Evolutionary conservation across 1,284 basidiomycete species (phyloP).

Genomic region (Fomitopsis schrenkii): DNA sequence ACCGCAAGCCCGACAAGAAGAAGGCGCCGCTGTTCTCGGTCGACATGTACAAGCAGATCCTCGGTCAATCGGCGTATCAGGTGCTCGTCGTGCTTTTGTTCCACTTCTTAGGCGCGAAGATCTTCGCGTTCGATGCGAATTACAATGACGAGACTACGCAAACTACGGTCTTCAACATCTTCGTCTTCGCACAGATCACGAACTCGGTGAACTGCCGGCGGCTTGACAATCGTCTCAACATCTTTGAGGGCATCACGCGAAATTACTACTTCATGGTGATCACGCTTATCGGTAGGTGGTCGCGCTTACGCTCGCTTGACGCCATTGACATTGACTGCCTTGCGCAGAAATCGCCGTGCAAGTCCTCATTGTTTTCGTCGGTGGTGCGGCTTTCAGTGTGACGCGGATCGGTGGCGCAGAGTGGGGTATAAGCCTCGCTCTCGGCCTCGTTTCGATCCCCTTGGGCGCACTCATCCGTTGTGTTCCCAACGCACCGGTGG

Average conservation of each 20-base stretch:
- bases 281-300: constrained; percentile 69
- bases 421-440: constrained; percentile 90
- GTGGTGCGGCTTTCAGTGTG: constrained; percentile 92
- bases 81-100: constrained; percentile 82
- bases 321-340: neutral
- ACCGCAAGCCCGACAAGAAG: constrained; percentile 90
- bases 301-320: neutral
- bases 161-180: constrained; percentile 94
- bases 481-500: constrained; percentile 80
- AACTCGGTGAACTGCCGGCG: constrained; percentile 93
- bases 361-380: constrained; percentile 87
- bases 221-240: constrained; percentile 83
- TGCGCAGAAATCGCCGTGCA: constrained; percentile 80
- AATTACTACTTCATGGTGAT: constrained; percentile 91
- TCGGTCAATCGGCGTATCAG: constrained; percentile 89
- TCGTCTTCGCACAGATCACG: constrained; percentile 95
- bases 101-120: constrained; percentile 78
- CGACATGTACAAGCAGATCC: constrained; percentile 94
- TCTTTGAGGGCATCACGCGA: constrained; percentile 78
- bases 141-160: constrained; percentile 56
- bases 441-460: constrained; percentile 86
- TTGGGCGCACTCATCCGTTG: constrained; percentile 81
- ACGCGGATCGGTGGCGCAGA: constrained; percentile 73
- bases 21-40: constrained; percentile 85
- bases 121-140: constrained; percentile 59